Evolutionary conservation across 1,284 basidiomycete species (phyloP).

Genomic region (Phellinidium pouzarii): DNA sequence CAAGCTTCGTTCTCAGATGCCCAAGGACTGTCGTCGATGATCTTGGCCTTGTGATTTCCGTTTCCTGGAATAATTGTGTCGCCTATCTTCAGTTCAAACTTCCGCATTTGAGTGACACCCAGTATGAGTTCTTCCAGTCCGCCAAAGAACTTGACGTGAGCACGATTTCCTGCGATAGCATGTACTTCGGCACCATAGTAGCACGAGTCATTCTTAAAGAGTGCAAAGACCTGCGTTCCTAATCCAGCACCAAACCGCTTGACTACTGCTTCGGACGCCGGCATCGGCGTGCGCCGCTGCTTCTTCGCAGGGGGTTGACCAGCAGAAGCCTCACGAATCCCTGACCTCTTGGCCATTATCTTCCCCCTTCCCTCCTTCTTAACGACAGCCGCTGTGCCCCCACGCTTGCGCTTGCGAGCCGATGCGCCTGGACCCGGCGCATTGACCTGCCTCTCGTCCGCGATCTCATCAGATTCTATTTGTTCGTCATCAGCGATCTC

Average conservation of each 20-base stretch:
- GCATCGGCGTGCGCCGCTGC: not conserved
- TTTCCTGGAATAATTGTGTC: slow-evolving; percentile 44
- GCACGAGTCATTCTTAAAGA: slow-evolving; percentile 53
- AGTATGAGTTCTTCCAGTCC: slow-evolving; percentile 34
- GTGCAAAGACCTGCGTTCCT: slow-evolving; percentile 55
- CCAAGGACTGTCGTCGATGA: slow-evolving; percentile 33
- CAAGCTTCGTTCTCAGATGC: slow-evolving; percentile 30
- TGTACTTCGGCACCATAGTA: slow-evolving; percentile 58
- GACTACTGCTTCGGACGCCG: slow-evolving; percentile 10
- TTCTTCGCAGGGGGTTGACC: slow-evolving; percentile 3
- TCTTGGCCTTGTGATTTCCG: slow-evolving; percentile 26
- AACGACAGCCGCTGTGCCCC: slow-evolving; percentile 22
- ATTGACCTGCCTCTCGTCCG: slow-evolving; percentile 13
- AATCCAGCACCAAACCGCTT: slow-evolving; percentile 19
- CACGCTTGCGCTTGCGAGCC: slow-evolving; percentile 45
- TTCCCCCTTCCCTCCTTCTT: slow-evolving; percentile 23
- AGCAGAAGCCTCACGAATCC: not conserved
- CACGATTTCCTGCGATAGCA: slow-evolving; percentile 29
- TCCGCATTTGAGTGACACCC: slow-evolving; percentile 48
- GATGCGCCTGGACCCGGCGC: slow-evolving; percentile 18
- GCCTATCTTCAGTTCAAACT: slow-evolving; percentile 40
- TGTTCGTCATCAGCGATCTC: slow-evolving; percentile 40
- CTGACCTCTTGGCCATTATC: slow-evolving; percentile 19
- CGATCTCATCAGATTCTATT: slow-evolving; percentile 33
- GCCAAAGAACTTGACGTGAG: slow-evolving; percentile 50